phyloP scores from a whole-genome alignment of 129 eudicot genomes.

The Pittosporum tobira region DNA sequence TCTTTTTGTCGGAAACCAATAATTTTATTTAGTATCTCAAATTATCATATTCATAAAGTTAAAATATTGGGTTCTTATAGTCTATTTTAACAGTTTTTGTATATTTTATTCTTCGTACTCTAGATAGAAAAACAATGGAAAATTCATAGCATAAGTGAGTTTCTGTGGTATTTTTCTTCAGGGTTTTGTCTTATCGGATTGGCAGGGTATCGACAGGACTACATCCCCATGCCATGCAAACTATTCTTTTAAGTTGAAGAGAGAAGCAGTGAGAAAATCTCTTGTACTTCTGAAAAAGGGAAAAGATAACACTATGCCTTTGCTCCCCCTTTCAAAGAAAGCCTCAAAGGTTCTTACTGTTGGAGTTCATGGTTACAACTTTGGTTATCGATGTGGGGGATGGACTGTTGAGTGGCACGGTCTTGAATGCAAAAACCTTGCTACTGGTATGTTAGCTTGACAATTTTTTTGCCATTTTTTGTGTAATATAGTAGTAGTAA shows the following conservation, averaged over 20 bases:
- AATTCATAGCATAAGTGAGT: not conserved
- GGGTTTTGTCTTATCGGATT: constrained; percentile 47
- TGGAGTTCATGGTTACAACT: constrained; percentile 42
- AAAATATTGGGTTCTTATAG: too few species aligned
- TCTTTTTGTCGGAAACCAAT: too few species aligned
- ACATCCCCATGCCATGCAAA: constrained; percentile 34
- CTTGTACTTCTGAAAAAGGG: constrained; percentile 56
- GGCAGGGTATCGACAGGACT: constrained; percentile 34
- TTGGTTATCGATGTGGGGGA: constrained; percentile 50
- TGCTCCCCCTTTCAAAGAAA: constrained; percentile 49
- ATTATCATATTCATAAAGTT: too few species aligned
- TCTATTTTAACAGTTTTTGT: too few species aligned
- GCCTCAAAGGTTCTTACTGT: constrained; percentile 32
- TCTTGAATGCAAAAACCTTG: too few species aligned
- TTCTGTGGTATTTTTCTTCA: constrained; percentile 4
- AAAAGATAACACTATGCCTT: constrained; percentile 13
- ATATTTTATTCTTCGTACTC: too few species aligned
- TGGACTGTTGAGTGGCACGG: constrained; percentile 52
- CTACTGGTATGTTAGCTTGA: not conserved
- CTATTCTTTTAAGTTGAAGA: constrained; percentile 38
- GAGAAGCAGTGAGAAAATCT: constrained; percentile 64
- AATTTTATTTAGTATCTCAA: too few species aligned
- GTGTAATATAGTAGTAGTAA: too few species aligned
- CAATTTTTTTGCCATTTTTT: too few species aligned
- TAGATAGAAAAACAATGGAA: not conserved